phyloP scores from a whole-genome alignment of 345 rosid genomes.

The Populus ilicifolia region DNA sequence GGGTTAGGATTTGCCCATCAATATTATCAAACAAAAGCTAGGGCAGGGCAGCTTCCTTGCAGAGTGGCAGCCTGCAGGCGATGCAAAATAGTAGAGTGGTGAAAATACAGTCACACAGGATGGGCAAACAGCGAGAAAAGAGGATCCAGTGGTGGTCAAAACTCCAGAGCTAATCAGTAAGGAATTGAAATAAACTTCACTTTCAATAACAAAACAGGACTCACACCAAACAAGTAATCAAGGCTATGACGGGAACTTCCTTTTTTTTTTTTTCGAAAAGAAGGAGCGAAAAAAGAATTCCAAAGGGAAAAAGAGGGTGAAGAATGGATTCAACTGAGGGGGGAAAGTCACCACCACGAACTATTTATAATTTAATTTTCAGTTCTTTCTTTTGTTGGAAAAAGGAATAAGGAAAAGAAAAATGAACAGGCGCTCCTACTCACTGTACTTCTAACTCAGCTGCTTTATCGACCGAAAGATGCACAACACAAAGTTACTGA shows the following conservation, averaged over 20 bases:
- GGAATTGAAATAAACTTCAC: constrained; percentile 8
- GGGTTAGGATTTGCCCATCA: neutral
- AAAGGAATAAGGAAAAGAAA: neutral
- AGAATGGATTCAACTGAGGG: constrained; percentile 25
- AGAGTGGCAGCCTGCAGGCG: neutral
- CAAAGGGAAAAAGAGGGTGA: neutral
- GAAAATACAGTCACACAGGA: neutral
- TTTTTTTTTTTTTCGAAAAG: neutral
- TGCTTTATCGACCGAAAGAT: constrained; percentile 27
- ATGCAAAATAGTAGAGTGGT: neutral
- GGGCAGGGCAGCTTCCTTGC: too few species aligned
- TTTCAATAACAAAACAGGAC: constrained; percentile 21
- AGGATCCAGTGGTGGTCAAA: neutral
- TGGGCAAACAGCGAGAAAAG: neutral
- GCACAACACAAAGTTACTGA: constrained; percentile 6
- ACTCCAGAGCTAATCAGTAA: neutral
- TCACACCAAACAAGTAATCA: constrained; percentile 28
- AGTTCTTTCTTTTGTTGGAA: constrained; percentile 13
- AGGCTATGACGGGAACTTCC: constrained; percentile 12
- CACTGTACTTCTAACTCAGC: constrained; percentile 37
- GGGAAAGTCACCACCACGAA: constrained; percentile 27
- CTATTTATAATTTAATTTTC: constrained; percentile 36
- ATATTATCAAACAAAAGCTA: neutral
- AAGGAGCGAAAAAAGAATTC: neutral
- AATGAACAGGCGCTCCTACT: constrained; percentile 27